These are phyloP conservation scores for Pythium grandisporangium DNA, from an alignment of 352 stramenopile genomes.

Conservation along the genomic window DNA sequence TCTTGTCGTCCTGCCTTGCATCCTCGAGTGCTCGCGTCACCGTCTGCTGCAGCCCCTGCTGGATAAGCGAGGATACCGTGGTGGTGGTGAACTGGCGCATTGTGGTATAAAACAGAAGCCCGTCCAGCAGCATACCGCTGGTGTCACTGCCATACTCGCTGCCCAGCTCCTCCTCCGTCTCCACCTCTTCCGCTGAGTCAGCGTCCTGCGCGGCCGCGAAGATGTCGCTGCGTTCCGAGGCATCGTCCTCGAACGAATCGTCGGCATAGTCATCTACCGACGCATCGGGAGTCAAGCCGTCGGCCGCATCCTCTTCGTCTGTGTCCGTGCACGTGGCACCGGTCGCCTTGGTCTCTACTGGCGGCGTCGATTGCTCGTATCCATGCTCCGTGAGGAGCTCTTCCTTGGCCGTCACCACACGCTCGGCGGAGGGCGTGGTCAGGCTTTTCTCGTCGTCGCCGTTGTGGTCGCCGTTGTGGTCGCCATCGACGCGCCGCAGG, in stretches of 20 bases:
- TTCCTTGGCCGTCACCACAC: neutral
- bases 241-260: too few relatives aligned
- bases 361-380: too few relatives aligned
- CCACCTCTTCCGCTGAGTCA: slow-evolving; percentile 6
- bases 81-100: slow-evolving; percentile 27
- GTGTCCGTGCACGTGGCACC: too few relatives aligned
- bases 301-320: too few relatives aligned
- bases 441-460: slow-evolving; percentile 2
- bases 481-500: neutral
- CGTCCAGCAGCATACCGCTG: slow-evolving; percentile 15
- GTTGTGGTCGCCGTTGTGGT: neutral
- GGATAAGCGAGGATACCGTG: slow-evolving; percentile 24
- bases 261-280: too few relatives aligned
- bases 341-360: too few relatives aligned
- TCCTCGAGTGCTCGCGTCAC: too few relatives aligned
- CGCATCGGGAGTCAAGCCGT: too few relatives aligned
- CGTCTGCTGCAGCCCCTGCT: slow-evolving; percentile 28
- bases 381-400: slow-evolving; percentile 9
- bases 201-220: neutral
- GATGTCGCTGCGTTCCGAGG: too few relatives aligned
- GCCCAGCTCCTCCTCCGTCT: neutral
- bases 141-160: too few relatives aligned
- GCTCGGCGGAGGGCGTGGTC: neutral
- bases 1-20: too few relatives aligned
- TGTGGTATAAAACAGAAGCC: slow-evolving; percentile 58